Base-by-base conservation (phyloP, 306 rosid species). In the Fagus sylvatica region DNA sequence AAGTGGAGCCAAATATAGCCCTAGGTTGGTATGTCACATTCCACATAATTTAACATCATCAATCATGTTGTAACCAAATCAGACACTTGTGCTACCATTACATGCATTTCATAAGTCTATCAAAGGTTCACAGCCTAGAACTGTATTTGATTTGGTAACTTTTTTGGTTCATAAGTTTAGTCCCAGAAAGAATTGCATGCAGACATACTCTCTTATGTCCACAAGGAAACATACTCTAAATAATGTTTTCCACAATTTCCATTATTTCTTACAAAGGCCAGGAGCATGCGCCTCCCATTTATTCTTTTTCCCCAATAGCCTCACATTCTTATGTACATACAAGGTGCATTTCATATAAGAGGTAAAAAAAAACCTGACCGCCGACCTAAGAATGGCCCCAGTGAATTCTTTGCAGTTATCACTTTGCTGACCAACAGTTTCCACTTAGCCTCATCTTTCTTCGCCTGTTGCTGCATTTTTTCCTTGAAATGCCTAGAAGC, bases 391-490 rank as follows among this genome's bases (percentile, higher is more conserved):
- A 76, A 69, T 22, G 79, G 69, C 37, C 53, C 78, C 42, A 49
- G 33, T 30, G 51, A 37, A 32, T 75, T 71, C 79, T 43, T 87
- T 4, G 83, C 84, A 3, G 83, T 73, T 8, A 77, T 36, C 49
- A 87, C 90, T 66, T 84, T 87, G 74, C 78, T 79, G 49, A 82
- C 89, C 80, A 87, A 78, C 74, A 87, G 46, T 68, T 79, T 82
- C 91, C 91, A 87, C 79, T 68, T 82, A 2, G 71, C 65, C 65
- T 87, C 89, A 16, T 87, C 87, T 75, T 81, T 87, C 73, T 67
- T 80, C 40, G 72, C 77, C 76, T 85, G 87, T 34, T 80, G 83
- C 80, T 59, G 67, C 79, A 79, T 82, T 78, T 73, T 87, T 43
- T 28, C 78, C 76, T 85, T 82, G 76, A 85, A 85, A 49, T 82